These are phyloP conservation scores for Scheffersomyces titani DNA, from an alignment of 1,139 yeast species.

Conservation along the genomic window DNA sequence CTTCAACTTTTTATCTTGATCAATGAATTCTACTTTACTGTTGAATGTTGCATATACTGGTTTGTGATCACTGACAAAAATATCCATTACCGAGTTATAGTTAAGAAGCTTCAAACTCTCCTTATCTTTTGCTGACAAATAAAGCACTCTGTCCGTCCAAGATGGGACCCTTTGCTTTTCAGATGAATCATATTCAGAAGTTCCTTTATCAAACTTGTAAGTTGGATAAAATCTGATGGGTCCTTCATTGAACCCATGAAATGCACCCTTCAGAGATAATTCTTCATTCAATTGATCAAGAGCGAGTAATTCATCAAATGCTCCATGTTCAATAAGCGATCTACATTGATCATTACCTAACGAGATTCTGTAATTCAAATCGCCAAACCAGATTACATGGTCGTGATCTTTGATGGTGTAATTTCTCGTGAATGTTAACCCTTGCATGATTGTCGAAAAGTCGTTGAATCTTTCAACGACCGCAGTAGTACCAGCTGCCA, in stretches of 20 bases:
- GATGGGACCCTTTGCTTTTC: constrained; percentile 94
- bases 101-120: constrained; percentile 56
- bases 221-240: constrained; percentile 77
- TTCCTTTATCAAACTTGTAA: constrained; percentile 90
- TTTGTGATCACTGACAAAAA: constrained; percentile 83
- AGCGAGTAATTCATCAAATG: constrained; percentile 57
- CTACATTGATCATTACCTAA: constrained; percentile 79
- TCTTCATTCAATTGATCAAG: constrained; percentile 82
- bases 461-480: constrained; percentile 87
- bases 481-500: constrained; percentile 91
- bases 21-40: constrained; percentile 64
- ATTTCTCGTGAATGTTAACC: constrained; percentile 76
- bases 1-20: constrained; percentile 34
- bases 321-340: constrained; percentile 46
- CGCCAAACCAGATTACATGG: constrained; percentile 91
- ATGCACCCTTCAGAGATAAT: constrained; percentile 73
- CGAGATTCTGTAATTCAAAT: constrained; percentile 83
- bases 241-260: constrained; percentile 82
- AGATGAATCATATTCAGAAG: constrained; percentile 79
- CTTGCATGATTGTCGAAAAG: constrained; percentile 76
- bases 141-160: constrained; percentile 92
- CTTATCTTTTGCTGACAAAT: constrained; percentile 31
- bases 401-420: constrained; percentile 77
- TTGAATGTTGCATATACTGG: constrained; percentile 82
- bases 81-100: constrained; percentile 56